Base-by-base conservation (phyloP, 1,284 basidiomycete species). In the Boletus semigastroideus region DNA sequence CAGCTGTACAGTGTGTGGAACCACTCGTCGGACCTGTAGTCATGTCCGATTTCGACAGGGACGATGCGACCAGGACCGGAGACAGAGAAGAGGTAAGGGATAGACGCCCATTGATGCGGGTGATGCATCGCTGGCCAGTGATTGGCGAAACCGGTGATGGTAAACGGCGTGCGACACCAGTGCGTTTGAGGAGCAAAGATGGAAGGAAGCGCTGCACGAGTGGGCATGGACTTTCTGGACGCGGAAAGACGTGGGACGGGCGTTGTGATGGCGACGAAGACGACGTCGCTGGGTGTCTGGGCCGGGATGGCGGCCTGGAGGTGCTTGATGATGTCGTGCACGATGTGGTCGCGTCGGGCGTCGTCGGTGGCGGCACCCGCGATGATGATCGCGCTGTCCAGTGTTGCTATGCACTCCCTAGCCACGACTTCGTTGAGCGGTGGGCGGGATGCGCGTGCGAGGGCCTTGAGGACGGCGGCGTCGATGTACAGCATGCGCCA, bases 21-120 rank as follows among this genome's bases (percentile, higher is more conserved):
- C 96, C 96, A 99, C 42, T 83, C 81, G 19, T 82, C 79, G 13
- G 78, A 76, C 31, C 91, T 83, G 68, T 99, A 99, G 64, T 94
- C 88, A 42, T 72, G 69, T 4, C 96, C 96, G 25, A 96, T 74
- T 70, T 99, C 96, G 11, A 98, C 85, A 5, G 96, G 96, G 1
- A 98, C 90, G 9, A 92, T 71, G 14, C 96, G 80, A 4, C 89
- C 93, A 30, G 80, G 82, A 10, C 94, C 94, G 2, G 83, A 83
- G 2, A 80, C 70, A 6, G 74, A 70, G 20, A 78, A 76, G 1
- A 98, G 77, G 66, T 97, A 96, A 0, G 72, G 65, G 10, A 76
- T 68, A 27, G 80, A 83, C n/a, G 66, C 55, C 94, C 94, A 96
- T 9, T 78, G 76, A 42, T 49, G 48, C 6, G 48, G 48, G 41